These are phyloP conservation scores for Rhododendron simsii DNA, from an alignment of 148 eudicot species.

Conservation along the genomic window DNA sequence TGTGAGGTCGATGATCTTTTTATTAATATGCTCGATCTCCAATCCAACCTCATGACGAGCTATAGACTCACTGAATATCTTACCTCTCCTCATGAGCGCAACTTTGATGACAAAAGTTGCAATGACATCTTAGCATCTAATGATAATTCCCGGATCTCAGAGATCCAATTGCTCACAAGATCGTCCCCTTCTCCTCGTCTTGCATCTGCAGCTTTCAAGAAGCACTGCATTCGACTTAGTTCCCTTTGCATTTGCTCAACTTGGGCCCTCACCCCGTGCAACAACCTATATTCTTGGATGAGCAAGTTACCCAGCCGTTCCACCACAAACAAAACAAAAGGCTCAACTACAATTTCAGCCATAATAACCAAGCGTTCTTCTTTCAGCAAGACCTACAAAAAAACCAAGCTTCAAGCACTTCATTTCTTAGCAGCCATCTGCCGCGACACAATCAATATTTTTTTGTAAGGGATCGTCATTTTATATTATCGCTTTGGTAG, in stretches of 20 bases:
- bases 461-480: too few species aligned
- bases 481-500: too few species aligned
- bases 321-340: slow-evolving; percentile 6
- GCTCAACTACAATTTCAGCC: slow-evolving; percentile 6
- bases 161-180: not conserved
- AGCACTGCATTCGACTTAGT: not conserved
- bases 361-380: not conserved
- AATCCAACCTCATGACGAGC: not conserved
- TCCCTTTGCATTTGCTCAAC: not conserved
- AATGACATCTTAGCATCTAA: slow-evolving; percentile 17
- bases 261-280: not conserved
- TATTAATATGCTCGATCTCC: not conserved
- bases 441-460: too few species aligned
- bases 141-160: slow-evolving; percentile 13
- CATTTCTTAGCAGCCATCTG: not conserved
- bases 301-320: slow-evolving; percentile 5
- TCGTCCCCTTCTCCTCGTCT: not conserved
- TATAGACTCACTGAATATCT: not conserved
- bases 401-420: not conserved
- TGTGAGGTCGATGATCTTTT: not conserved
- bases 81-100: not conserved
- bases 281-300: not conserved
- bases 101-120: slow-evolving; percentile 4
- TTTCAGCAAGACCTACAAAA: not conserved
- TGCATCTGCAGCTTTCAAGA: not conserved